Percentiles rank a stretch among this genome's conserved stretches.
Evolutionary conservation across 306 rosid genomes (phyloP).

Genomic region (Trifolium pratense): DNA sequence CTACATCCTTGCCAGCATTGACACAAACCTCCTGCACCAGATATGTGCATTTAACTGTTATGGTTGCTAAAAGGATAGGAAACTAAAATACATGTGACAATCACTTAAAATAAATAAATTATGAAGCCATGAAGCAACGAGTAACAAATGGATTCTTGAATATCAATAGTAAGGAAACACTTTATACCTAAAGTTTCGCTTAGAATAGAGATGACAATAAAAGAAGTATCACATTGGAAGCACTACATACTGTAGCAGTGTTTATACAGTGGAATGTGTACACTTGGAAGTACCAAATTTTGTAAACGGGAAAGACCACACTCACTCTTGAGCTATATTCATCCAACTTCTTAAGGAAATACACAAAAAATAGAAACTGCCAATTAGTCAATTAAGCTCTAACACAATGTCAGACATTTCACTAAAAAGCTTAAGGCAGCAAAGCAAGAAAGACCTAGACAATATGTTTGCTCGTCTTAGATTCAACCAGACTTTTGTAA

Average conservation of each 20-base stretch:
- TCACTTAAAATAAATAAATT: no score
- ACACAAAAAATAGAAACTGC: neutral
- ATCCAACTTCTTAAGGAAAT: neutral
- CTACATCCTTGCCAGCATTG: neutral
- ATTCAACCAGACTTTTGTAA: neutral
- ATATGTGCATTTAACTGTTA: constrained; percentile 10
- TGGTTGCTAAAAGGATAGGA: neutral
- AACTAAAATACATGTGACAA: neutral
- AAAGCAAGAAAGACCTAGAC: neutral
- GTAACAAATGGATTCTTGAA: neutral
- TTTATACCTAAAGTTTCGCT: neutral
- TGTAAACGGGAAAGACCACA: no score
- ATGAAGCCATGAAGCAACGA: neutral
- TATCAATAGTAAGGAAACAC: constrained; percentile 1
- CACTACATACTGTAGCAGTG: no score
- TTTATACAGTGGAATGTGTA: no score
- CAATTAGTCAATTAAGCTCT: neutral
- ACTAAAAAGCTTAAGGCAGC: neutral
- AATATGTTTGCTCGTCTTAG: no score
- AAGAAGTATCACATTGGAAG: neutral
- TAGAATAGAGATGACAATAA: neutral
- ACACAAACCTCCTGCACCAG: constrained; percentile 27
- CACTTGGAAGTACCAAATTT: no score
- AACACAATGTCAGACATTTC: neutral
- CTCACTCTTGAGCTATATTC: neutral